Base-by-base conservation (phyloP, 352 stramenopile species). In the Globisporangium barbulae region DNA sequence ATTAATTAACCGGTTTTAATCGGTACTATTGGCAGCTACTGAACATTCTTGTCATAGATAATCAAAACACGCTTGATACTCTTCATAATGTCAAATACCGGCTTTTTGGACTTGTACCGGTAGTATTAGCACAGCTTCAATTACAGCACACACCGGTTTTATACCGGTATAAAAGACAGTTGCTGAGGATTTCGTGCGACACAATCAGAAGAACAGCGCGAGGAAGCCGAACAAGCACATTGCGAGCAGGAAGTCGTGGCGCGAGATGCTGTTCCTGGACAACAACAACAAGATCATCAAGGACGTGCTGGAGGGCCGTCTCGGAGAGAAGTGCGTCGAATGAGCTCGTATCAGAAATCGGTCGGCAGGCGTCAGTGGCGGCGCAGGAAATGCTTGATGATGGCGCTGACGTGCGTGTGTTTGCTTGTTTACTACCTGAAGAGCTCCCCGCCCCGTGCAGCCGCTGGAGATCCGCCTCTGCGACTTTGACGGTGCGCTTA, bases 251-350 rank as follows among this genome's bases (percentile, higher is more conserved):
- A 56, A 4, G 30, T 7, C 39, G 39, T 2, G 52, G 3, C 61
- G 13, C 41, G 57, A 41, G 44, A 94, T 94, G 86, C 71, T 94
- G 56, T 92, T 92, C 72, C 74, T 94, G 31, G 86, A 94, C 69
- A 74, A 81, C 62, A 84, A 93, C 71, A 93, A 92, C 78, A 94
- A 94, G 79, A 93, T 94, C 68, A 81, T 94, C 42, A 91, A 93
- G 73, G 84, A 93, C 72, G 83, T 94, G 52, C 71, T 94, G 9
- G 70, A 84, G 58, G 81, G 78, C 22, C 84, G 84, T 37, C 45
- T 94, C 45, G 86, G 84, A 9, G 79, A 83, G 53, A 87, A 77
- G 85, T 94, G 52, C 28, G 83, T 86, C 35, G 37, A 28, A 28
- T 28, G 25, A 28, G 25, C 25, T 28, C 25, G 25, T 28, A 28